Evolutionary conservation across 805 yeast species (phyloP).

Genomic region (Candida incommunis): DNA sequence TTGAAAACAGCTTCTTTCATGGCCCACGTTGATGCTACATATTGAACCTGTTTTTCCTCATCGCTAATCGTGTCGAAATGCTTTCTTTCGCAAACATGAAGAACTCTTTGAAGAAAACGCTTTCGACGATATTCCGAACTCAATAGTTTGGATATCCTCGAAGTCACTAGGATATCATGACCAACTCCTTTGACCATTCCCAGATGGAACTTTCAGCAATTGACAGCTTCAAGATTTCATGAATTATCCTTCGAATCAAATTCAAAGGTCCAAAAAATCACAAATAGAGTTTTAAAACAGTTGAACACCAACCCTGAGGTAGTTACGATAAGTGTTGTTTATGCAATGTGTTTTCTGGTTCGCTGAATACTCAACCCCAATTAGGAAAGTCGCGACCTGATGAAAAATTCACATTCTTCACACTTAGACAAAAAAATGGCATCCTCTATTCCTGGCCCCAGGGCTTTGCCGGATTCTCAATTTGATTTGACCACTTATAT

Average conservation of each 20-base stretch:
- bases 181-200: conserved; percentile 38
- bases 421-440: conserved; percentile 54
- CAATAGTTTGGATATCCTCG: conserved; percentile 33
- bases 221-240: too few relatives aligned
- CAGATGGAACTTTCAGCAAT: too few relatives aligned
- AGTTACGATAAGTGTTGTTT: too few relatives aligned
- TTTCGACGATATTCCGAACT: conserved; percentile 23
- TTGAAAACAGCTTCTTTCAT: conserved; percentile 63
- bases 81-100: conserved; percentile 36
- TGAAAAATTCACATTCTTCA: too few relatives aligned
- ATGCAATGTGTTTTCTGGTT: neutral
- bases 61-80: conserved; percentile 16
- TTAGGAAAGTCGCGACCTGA: neutral
- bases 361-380: neutral
- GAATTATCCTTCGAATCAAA: too few relatives aligned
- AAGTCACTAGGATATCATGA: conserved; percentile 35
- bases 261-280: too few relatives aligned
- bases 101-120: conserved; percentile 32
- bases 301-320: too few relatives aligned
- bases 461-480: conserved; percentile 63
- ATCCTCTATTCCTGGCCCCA: conserved; percentile 72
- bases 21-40: conserved; percentile 54
- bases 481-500: conserved; percentile 72
- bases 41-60: conserved; percentile 6
- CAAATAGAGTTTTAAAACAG: too few relatives aligned